Percentiles rank a stretch among this genome's conserved stretches.
Evolutionary conservation across 1,284 basidiomycete genomes (phyloP).

Genomic region (Boletus sp.): DNA sequence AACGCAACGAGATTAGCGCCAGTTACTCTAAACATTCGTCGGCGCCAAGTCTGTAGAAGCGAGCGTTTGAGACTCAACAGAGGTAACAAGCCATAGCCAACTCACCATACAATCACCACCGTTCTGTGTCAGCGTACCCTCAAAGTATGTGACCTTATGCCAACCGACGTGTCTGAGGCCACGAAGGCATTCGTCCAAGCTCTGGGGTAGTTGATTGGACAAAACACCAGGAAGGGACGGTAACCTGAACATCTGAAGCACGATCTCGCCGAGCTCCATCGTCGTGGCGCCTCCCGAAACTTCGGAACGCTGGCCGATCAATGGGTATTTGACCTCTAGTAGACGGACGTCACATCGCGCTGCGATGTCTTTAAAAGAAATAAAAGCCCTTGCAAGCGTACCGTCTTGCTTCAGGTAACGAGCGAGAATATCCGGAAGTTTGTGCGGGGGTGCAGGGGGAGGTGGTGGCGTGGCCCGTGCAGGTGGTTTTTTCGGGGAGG

Average conservation of each 20-base stretch:
- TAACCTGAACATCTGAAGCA: conserved; percentile 84
- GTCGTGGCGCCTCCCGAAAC: conserved; percentile 52
- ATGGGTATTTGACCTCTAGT: conserved; percentile 80
- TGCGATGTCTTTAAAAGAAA: conserved; percentile 83
- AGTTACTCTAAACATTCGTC: conserved; percentile 82
- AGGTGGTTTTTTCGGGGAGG: conserved; percentile 67
- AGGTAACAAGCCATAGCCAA: conserved; percentile 2
- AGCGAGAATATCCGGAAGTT: conserved; percentile 66
- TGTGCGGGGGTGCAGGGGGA: conserved; percentile 33
- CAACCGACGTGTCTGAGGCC: conserved; percentile 85
- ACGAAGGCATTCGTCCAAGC: conserved; percentile 87
- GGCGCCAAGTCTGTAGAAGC: conserved; percentile 71
- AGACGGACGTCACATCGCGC: conserved; percentile 76
- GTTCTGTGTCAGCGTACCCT: conserved; percentile 90
- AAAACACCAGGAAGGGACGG: conserved; percentile 84
- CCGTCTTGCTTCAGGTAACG: conserved; percentile 79
- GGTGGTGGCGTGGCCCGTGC: conserved; percentile 37
- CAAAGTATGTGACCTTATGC: conserved; percentile 89
- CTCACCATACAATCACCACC: conserved; percentile 92
- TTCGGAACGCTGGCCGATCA: conserved; percentile 73
- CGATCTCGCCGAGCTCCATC: conserved; percentile 72
- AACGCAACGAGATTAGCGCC: conserved; percentile 87
- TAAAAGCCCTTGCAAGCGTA: conserved; percentile 75
- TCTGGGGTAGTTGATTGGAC: conserved; percentile 78
- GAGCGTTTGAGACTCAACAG: conserved; percentile 1